These are phyloP conservation scores for Nidula niveotomentosa DNA, from an alignment of 1,284 basidiomycete species.

Conservation along the genomic window DNA sequence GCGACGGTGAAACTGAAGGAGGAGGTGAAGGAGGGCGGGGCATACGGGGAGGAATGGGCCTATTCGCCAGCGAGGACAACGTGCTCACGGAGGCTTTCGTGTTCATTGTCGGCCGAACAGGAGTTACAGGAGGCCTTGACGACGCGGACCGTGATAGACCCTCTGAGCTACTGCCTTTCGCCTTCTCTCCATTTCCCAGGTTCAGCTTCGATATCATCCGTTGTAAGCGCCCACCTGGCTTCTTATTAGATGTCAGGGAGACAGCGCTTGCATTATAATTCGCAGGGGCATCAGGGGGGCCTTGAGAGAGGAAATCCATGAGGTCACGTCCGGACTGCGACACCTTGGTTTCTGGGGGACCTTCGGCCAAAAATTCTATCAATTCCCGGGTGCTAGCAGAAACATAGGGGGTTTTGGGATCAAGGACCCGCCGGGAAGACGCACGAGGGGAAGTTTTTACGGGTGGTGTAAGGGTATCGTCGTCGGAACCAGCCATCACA, in stretches of 20 bases:
- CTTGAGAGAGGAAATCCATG: slow-evolving; percentile 28
- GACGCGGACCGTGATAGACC: slow-evolving; percentile 15
- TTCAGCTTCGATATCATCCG: slow-evolving; percentile 78
- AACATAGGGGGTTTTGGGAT: slow-evolving; percentile 15
- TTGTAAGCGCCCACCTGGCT: slow-evolving; percentile 58
- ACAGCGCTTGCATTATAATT: slow-evolving; percentile 15
- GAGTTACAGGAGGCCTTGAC: slow-evolving; percentile 16
- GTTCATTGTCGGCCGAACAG: slow-evolving; percentile 19
- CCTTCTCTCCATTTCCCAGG: slow-evolving; percentile 51
- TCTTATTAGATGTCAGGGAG: slow-evolving; percentile 41
- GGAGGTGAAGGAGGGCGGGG: slow-evolving; percentile 37
- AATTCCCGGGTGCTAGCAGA: slow-evolving; percentile 58
- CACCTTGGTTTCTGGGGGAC: slow-evolving; percentile 44
- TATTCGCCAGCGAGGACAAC: slow-evolving; percentile 49
- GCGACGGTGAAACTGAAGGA: neutral
- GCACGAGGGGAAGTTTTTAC: slow-evolving; percentile 24
- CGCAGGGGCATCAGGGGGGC: slow-evolving; percentile 25
- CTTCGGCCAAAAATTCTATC: slow-evolving; percentile 66
- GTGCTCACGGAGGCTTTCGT: slow-evolving; percentile 37
- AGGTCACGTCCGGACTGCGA: slow-evolving; percentile 22
- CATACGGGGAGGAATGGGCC: slow-evolving; percentile 55
- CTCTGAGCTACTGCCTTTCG: slow-evolving; percentile 22
- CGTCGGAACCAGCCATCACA: slow-evolving; percentile 66
- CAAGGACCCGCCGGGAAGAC: slow-evolving; percentile 3
- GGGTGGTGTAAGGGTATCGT: slow-evolving; percentile 37